A percentile compares a stretch with the other conserved stretches of the same genome.
Evolutionary conservation across 108 stramenopile genomes (phyloP).

Genomic region (Schizochytrium sp.): DNA sequence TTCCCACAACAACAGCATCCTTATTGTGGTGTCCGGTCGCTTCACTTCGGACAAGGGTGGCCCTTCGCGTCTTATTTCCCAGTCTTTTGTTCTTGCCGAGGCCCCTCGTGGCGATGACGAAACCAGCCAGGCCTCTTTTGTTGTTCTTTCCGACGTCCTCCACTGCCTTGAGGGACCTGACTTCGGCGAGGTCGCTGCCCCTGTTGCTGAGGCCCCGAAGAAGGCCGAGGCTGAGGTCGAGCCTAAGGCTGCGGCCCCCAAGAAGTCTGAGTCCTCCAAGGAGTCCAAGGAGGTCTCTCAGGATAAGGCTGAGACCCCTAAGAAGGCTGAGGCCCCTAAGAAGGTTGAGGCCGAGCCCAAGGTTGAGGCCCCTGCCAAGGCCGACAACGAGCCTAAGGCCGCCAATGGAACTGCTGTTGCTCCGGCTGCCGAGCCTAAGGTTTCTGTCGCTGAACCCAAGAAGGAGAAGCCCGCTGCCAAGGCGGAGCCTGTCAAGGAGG

Average conservation of each 20-base stretch:
- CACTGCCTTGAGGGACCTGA: background rate
- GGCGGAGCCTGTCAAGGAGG: slow-evolving; percentile 12
- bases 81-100: background rate
- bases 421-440: background rate
- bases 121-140: slow-evolving; percentile 6
- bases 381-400: background rate
- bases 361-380: slow-evolving; percentile 6
- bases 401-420: background rate
- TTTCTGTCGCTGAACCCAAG: background rate
- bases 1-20: slow-evolving; percentile 10
- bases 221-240: background rate
- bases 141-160: background rate
- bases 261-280: background rate
- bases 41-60: background rate
- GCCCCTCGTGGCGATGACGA: background rate
- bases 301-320: background rate
- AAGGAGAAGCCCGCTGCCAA: background rate
- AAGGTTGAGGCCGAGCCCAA: background rate
- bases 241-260: background rate
- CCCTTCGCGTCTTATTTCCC: background rate
- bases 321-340: background rate
- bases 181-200: background rate
- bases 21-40: slow-evolving; percentile 34
- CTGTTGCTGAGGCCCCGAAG: background rate
- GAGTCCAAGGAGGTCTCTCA: background rate